These are phyloP conservation scores for Fusarium devonianum DNA, from an alignment of 2,329 filamentous ascomycete species.

Conservation along the genomic window DNA sequence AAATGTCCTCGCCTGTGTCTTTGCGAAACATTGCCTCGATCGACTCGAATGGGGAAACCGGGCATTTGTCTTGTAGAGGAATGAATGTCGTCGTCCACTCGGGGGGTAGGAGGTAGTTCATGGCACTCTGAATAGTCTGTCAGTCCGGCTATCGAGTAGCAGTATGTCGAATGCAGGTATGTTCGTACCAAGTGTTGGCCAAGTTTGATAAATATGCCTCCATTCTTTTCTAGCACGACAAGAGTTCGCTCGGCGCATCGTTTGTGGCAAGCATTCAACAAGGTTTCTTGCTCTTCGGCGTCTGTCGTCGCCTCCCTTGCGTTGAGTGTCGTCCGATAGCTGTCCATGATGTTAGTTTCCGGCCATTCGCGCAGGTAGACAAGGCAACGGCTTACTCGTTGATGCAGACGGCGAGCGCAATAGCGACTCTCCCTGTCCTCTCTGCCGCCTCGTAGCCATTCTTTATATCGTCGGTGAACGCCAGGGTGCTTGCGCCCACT, in stretches of 20 bases:
- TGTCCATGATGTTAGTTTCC: conserved; percentile 48
- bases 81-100: conserved; percentile 98
- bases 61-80: conserved; percentile 93
- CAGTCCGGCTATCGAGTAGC: conserved; percentile 21
- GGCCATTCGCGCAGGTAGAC: neutral
- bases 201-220: conserved; percentile 97
- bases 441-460: conserved; percentile 78
- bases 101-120: conserved; percentile 89
- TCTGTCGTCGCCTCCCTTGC: conserved; percentile 68
- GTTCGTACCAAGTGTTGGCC: conserved; percentile 81
- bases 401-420: conserved; percentile 79
- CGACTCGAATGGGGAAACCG: conserved; percentile 86
- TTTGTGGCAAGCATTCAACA: conserved; percentile 85
- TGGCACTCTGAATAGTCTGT: conserved; percentile 72
- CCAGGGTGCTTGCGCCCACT: conserved; percentile 56
- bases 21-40: conserved; percentile 84
- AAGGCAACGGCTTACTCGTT: conserved; percentile 73
- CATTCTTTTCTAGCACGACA: conserved; percentile 89
- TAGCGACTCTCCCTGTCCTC: conserved; percentile 79
- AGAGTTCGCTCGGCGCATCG: conserved; percentile 90
- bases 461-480: conserved; percentile 74
- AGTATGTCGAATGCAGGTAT: neutral
- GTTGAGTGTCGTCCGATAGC: conserved; percentile 87
- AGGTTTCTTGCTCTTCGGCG: conserved; percentile 67
- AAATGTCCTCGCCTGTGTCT: conserved; percentile 81